Conservation (phyloP, 2,329 filamentous ascomycete species). For the Trichophyton simii region DNA sequence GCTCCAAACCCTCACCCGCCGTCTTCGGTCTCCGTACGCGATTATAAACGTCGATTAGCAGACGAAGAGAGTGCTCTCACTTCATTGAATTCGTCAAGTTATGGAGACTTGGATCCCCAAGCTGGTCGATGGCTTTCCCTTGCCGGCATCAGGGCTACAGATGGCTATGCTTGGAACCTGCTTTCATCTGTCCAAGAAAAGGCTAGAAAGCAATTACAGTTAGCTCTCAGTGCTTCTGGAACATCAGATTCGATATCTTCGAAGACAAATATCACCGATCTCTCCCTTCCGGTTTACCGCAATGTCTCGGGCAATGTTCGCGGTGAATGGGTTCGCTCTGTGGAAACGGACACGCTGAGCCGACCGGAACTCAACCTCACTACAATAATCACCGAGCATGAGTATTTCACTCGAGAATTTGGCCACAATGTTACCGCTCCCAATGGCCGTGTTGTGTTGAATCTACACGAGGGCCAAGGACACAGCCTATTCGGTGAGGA, state of each 20-base stretch:
- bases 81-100: constrained; percentile 39
- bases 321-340: constrained; percentile 59
- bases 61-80: constrained; percentile 41
- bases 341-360: constrained; percentile 29
- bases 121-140: constrained; percentile 51
- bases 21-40: constrained; percentile 29
- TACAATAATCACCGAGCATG: constrained; percentile 50
- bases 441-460: constrained; percentile 56
- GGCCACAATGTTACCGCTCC: constrained; percentile 67
- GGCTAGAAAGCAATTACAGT: constrained; percentile 45
- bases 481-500: constrained; percentile 31
- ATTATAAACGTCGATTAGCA: constrained; percentile 36
- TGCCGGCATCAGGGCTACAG: constrained; percentile 60
- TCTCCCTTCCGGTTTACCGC: constrained; percentile 51
- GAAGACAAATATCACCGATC: constrained; percentile 21
- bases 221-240: constrained; percentile 22
- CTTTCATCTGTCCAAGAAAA: constrained; percentile 53
- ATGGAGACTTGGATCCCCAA: constrained; percentile 40
- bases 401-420: constrained; percentile 57
- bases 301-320: constrained; percentile 66
- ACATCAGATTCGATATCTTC: constrained; percentile 16
- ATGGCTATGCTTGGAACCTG: constrained; percentile 68
- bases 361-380: constrained; percentile 50
- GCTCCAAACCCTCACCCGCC: constrained; percentile 36
- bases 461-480: constrained; percentile 47